These are phyloP conservation scores for Cardiospermum halicacabum DNA, from an alignment of 345 rosid genomes.

Conservation along the genomic window DNA sequence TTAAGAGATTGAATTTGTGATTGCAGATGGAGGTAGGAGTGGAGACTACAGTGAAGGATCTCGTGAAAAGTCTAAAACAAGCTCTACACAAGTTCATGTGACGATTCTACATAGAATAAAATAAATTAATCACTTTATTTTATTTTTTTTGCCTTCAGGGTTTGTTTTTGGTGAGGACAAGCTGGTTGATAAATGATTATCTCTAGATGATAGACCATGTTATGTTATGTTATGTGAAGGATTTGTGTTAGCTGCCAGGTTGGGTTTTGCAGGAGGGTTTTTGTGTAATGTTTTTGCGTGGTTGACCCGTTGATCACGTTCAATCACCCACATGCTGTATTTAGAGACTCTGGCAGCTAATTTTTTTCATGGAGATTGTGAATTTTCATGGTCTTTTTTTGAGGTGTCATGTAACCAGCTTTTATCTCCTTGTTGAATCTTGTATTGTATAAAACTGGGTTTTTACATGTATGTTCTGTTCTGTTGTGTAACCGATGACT, in stretches of 20 bases:
- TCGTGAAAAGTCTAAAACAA: conserved; percentile 43
- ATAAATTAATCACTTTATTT: background rate
- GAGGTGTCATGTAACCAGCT: background rate
- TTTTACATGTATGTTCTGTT: too few relatives aligned
- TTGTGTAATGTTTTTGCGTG: conserved; percentile 16
- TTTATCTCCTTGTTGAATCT: background rate
- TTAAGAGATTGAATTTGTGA: background rate
- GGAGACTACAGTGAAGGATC: conserved; percentile 40
- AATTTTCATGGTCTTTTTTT: background rate
- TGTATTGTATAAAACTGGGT: background rate
- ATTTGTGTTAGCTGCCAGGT: conserved; percentile 4
- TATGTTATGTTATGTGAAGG: too few relatives aligned
- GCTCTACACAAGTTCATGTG: conserved; percentile 34
- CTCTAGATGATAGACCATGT: background rate
- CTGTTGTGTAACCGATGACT: too few relatives aligned
- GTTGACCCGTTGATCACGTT: conserved; percentile 21
- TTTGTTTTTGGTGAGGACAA: background rate
- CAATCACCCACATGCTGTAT: conserved; percentile 9
- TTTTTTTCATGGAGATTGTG: conserved; percentile 11
- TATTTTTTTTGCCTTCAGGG: background rate
- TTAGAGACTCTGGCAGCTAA: background rate
- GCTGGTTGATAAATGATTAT: background rate
- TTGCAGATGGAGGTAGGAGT: conserved; percentile 61
- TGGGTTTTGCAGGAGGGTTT: conserved; percentile 16
- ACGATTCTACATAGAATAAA: conserved; percentile 2